Evolutionary conservation across 169 alveolate species (phyloP).

Genomic region (Plasmodium knowlesi): DNA sequence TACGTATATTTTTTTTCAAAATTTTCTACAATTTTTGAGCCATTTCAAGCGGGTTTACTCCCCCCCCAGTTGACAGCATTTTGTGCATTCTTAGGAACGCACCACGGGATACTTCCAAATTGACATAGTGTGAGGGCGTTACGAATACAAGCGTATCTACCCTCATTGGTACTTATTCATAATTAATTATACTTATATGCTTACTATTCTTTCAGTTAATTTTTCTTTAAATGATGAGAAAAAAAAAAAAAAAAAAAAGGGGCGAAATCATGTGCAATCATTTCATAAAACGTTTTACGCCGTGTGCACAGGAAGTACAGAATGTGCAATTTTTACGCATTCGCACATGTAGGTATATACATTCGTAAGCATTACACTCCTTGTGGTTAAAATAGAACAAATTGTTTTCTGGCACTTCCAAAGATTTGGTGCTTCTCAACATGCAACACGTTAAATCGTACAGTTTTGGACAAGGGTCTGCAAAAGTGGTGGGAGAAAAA

Average conservation of each 20-base stretch:
- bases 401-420: conserved; percentile 99
- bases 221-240: neutral
- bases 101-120: neutral
- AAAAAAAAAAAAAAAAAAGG: neutral
- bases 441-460: conserved; percentile 98
- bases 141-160: neutral
- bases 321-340: neutral
- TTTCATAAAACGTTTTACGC: neutral
- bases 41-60: neutral
- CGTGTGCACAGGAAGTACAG: neutral
- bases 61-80: neutral
- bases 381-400: conserved; percentile 93
- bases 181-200: neutral
- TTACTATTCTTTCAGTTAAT: neutral
- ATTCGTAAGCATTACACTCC: neutral
- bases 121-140: neutral
- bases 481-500: conserved; percentile 86
- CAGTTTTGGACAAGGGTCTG: conserved; percentile 99
- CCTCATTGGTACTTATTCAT: neutral
- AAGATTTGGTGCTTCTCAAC: conserved; percentile 98
- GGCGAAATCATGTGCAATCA: neutral
- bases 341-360: neutral
- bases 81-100: neutral
- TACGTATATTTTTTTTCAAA: neutral
- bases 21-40: neutral